Evolutionary conservation across 768 basidiomycete genomes (phyloP).

Genomic region (Amanita molliuscula): DNA sequence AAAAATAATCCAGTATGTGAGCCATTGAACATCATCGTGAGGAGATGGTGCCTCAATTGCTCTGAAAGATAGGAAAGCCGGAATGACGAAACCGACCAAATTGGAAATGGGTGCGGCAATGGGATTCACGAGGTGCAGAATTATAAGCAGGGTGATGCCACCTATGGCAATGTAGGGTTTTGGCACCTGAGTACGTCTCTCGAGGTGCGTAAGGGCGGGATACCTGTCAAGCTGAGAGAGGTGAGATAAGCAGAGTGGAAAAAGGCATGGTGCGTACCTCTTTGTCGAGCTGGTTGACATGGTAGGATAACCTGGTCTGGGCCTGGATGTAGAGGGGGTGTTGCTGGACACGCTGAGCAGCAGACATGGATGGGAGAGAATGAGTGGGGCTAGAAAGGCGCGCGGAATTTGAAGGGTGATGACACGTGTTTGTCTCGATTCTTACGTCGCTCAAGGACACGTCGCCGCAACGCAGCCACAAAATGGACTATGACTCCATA

Average conservation of each 20-base stretch:
- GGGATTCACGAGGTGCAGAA: constrained; percentile 82
- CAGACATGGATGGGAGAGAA: constrained; percentile 47
- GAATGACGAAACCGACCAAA: constrained; percentile 89
- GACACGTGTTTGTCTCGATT: constrained; percentile 52
- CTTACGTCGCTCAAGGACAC: constrained; percentile 29
- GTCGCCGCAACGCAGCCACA: constrained; percentile 18
- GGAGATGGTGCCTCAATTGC: constrained; percentile 82
- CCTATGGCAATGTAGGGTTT: constrained; percentile 87
- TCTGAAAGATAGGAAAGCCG: constrained; percentile 91
- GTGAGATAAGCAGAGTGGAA: constrained; percentile 6
- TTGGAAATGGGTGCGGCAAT: constrained; percentile 90
- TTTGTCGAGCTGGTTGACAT: constrained; percentile 88
- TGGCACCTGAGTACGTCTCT: constrained; percentile 86
- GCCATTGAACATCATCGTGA: constrained; percentile 88
- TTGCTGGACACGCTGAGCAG: constrained; percentile 74
- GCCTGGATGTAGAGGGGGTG: constrained; percentile 83
- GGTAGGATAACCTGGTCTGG: constrained; percentile 72
- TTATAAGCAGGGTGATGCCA: constrained; percentile 48
- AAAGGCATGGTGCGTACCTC: constrained; percentile 49
- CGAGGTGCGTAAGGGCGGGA: constrained; percentile 71
- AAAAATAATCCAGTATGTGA: constrained; percentile 96
- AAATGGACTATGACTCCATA: constrained; percentile 45
- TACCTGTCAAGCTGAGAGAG: constrained; percentile 66
- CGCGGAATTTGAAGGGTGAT: constrained; percentile 26
- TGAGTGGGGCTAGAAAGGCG: constrained; percentile 12